Evolutionary conservation across 169 alveolate species (phyloP), one percentile per base, ranked within the genome.

Genomic region (Babesia bovis): DNA sequence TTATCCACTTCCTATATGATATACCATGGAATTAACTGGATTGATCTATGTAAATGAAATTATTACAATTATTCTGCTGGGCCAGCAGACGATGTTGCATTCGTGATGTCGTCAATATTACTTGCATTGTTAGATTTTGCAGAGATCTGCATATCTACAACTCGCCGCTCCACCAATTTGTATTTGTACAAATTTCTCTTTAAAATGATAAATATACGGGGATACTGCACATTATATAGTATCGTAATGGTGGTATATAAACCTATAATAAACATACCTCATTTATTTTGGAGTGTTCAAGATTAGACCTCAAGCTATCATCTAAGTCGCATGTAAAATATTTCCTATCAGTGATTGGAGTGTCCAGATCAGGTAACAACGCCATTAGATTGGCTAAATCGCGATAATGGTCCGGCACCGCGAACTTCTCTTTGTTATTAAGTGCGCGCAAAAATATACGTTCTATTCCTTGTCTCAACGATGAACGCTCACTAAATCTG

Each of bases 321-420:
- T 77, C 55, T 26, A 57, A 12, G 44, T 77, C 68, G 35, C 85
- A 77, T 30, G 26, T n/a, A 50, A 35, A 66, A 59, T 77, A 57
- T 30, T 30, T 35, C 4, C 51, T 28, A 3, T 12, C 13, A 0
- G 40, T 4, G 26, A 5, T 38, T 1, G 30, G 58, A 17, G 35
- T 38, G 70, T 28, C 66, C 1, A 49, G 45, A 25, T 52, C 71
- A 3, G 36, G 38, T 19, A 57, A n/a, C 7, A 63, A 60, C 17
- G 35, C 50, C 58, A 10, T 52, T 4, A 63, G 61, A 47, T 63
- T 25, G 41, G 10, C 12, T 36, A 36, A 13, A n/a, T 17, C 55
- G 19, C 19, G 13, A 32, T 56, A 58, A n/a, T 45, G 56, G 40
- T 23, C 41, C 58, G 50, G 52, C 49, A 51, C 26, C 36, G 25